Percentiles rank a stretch among this genome's conserved stretches.
phyloP scores from a whole-genome alignment of 345 rosid genomes.

The Zanthoxylum bungeanum region DNA sequence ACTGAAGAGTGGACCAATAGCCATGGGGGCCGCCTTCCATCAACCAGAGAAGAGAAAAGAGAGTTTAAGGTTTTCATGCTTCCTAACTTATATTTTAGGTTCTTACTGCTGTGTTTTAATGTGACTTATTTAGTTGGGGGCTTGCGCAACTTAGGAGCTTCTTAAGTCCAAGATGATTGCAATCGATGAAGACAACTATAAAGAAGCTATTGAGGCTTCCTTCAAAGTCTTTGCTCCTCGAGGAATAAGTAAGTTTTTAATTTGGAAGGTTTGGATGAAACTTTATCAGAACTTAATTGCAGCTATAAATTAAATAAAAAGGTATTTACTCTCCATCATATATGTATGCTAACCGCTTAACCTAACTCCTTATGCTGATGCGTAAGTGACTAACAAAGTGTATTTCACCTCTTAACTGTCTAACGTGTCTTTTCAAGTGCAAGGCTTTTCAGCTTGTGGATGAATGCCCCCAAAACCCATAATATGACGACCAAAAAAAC shows the following conservation, averaged over 20 bases:
- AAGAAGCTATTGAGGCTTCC: slow-evolving; percentile 88
- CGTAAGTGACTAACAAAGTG: neutral
- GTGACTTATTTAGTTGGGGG: slow-evolving; percentile 14
- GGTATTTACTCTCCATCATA: neutral
- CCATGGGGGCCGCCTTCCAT: slow-evolving; percentile 76
- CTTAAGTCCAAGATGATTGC: slow-evolving; percentile 68
- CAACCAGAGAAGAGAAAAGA: slow-evolving; percentile 82
- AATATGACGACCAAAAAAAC: neutral
- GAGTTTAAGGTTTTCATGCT: slow-evolving; percentile 65
- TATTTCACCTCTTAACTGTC: neutral
- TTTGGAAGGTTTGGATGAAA: slow-evolving; percentile 10
- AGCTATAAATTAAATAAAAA: slow-evolving; percentile 7
- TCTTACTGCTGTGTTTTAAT: slow-evolving; percentile 18
- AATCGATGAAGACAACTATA: slow-evolving; percentile 86
- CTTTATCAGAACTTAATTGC: slow-evolving; percentile 1
- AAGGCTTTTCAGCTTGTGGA: neutral
- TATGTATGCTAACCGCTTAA: neutral
- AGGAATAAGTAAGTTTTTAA: slow-evolving; percentile 75
- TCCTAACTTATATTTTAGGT: slow-evolving; percentile 11
- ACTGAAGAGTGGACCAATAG: slow-evolving; percentile 78
- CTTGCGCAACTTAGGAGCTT: slow-evolving; percentile 58
- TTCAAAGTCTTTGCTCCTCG: slow-evolving; percentile 86
- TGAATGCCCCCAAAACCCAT: neutral
- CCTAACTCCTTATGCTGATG: neutral
- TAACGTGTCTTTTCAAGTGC: neutral